Evolutionary conservation across 805 yeast genomes (phyloP), one percentile per base, ranked within the genome.

Genomic region (Komagataella mondaviorum): DNA sequence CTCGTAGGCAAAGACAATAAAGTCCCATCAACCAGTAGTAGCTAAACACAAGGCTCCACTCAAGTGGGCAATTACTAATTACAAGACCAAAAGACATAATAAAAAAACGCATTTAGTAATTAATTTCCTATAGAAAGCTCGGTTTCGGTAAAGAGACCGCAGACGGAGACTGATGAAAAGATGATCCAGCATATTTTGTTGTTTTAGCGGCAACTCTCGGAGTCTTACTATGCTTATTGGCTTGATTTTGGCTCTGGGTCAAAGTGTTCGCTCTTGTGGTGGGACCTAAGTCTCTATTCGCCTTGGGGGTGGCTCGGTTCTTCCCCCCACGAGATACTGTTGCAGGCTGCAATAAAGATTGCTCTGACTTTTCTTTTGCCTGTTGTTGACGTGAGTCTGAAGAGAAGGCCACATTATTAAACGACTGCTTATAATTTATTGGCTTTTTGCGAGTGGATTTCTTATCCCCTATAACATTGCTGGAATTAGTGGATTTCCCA

Each of bases 131-230:
- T 48, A 64, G 50, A 57, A 77, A 77, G 6, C 79, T 70, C 7
- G 82, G 82, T 56, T 76, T 77, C 16, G 82, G 82, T 54, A 77
- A 70, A 14, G 76, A 72, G 52, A 75, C 63, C 3, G 81, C 80
- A 39, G 77, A 76, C 1, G 82, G 82, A 22, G 79, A 75, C 36
- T 77, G 72, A 59, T 74, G 78, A 59, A 77, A 77, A 44, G 81
- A 73, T 44, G 80, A 72, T 30, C 82, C 82, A 51, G 82, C 82
- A 60, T 76, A 77, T 50, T 70, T 61, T 20, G 17, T 24, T 24
- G 48, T 6, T 47, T 17, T 20, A 47, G 10, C 45, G 23, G 18
- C 48, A 18, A 16, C 16, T 17, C 44, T 24, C 46, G 48, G 46
- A 20, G 23, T 16, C 23, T n/a, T 44, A 18, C 23, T 44, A 14